Conservation (phyloP, 2,329 filamentous ascomycete species). For the Fragosphaeria purpurea region DNA sequence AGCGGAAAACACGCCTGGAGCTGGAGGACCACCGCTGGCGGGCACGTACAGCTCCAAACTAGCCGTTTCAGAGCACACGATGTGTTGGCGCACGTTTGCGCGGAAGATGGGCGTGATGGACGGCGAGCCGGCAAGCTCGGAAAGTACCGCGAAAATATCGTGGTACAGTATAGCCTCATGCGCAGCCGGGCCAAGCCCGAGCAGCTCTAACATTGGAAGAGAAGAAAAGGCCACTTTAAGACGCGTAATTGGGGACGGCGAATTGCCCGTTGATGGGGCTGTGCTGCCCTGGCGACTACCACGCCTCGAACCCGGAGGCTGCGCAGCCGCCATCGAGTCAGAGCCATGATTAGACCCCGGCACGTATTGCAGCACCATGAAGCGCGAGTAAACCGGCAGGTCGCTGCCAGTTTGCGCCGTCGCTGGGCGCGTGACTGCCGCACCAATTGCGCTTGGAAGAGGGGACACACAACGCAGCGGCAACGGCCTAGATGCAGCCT, state of each 20-base stretch:
- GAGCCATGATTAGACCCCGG: slow-evolving; percentile 2
- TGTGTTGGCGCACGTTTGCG: slow-evolving; percentile 29
- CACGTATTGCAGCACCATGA: slow-evolving; percentile 20
- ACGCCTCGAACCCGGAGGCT: slow-evolving; percentile 3
- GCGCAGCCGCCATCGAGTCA: slow-evolving; percentile 15
- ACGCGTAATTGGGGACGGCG: slow-evolving; percentile 11
- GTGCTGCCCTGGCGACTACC: slow-evolving; percentile 16
- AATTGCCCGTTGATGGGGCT: slow-evolving; percentile 5
- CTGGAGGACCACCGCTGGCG: not conserved
- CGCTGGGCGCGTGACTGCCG: not conserved
- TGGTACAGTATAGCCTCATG: slow-evolving; percentile 29
- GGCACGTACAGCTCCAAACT: slow-evolving; percentile 13
- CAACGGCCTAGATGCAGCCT: no score
- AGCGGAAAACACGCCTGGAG: slow-evolving; percentile 2
- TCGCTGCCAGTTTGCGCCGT: not conserved
- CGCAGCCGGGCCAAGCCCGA: slow-evolving; percentile 30
- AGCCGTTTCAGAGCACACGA: slow-evolving; percentile 16
- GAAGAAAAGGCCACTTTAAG: slow-evolving; percentile 34
- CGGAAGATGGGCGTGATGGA: slow-evolving; percentile 35
- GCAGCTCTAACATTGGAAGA: slow-evolving; percentile 30
- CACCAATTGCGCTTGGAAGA: not conserved
- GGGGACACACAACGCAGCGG: no score
- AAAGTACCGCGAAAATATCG: slow-evolving; percentile 46
- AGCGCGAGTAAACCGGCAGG: slow-evolving; percentile 17
- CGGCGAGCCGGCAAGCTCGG: slow-evolving; percentile 33